phyloP scores from a whole-genome alignment of 2,329 filamentous ascomycete species.

The Fusarium drepaniforme region DNA sequence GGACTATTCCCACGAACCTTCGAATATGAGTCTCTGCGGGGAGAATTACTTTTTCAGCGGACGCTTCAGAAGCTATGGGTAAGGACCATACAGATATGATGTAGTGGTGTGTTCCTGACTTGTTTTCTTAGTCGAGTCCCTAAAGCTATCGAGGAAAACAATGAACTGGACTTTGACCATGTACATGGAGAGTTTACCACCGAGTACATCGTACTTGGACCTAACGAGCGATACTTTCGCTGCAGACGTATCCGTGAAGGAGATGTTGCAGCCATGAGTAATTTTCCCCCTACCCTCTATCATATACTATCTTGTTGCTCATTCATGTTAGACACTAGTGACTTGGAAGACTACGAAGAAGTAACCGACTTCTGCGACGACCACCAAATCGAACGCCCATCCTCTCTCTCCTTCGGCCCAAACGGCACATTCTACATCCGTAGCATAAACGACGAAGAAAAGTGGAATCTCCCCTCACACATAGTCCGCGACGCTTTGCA shows the following conservation, averaged over 20 bases:
- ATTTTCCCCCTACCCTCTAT: neutral
- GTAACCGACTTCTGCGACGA: constrained; percentile 27
- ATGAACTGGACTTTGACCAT: constrained; percentile 19
- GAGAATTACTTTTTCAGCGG: constrained; percentile 40
- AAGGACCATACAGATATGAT: neutral
- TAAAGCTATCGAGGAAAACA: neutral
- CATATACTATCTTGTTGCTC: neutral
- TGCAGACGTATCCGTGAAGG: constrained; percentile 32
- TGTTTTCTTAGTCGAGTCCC: constrained; percentile 13
- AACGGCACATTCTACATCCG: constrained; percentile 36
- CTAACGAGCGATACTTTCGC: constrained; percentile 33
- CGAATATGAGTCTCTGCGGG: constrained; percentile 34
- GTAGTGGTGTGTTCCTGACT: neutral
- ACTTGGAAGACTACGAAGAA: constrained; percentile 34
- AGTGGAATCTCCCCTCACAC: constrained; percentile 26
- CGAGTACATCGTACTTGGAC: constrained; percentile 38
- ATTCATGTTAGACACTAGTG: constrained; percentile 21
- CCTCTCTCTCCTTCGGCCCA: constrained; percentile 35
- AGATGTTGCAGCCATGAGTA: constrained; percentile 29
- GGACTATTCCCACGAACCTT: constrained; percentile 22
- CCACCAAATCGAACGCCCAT: constrained; percentile 38
- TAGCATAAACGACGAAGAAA: constrained; percentile 21
- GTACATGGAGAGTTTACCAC: constrained; percentile 4
- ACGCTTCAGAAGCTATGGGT: constrained; percentile 35
- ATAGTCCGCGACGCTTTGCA: constrained; percentile 13